A percentile compares a stretch with the other conserved stretches of the same genome.
phyloP scores from a whole-genome alignment of 2,329 filamentous ascomycete species.

The Bisporella sp. region DNA sequence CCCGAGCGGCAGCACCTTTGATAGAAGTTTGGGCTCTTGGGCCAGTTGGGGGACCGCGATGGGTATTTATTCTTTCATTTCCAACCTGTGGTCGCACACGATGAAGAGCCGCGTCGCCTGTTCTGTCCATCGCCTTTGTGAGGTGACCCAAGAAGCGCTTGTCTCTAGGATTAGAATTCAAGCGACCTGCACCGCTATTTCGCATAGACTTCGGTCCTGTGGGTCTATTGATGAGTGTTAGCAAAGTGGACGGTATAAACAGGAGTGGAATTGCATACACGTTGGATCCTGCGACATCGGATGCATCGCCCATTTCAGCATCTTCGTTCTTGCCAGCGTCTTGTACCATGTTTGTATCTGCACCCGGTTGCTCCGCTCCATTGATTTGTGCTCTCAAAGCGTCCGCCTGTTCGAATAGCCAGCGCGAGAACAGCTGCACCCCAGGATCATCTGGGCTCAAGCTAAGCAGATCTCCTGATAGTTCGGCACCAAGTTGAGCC shows the following conservation, averaged over 20 bases:
- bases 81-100: constrained; percentile 68
- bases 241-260: constrained; percentile 20
- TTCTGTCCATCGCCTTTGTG: constrained; percentile 74
- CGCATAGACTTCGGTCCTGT: constrained; percentile 96
- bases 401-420: constrained; percentile 88
- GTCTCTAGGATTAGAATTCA: constrained; percentile 63
- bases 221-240: constrained; percentile 54
- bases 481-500: constrained; percentile 79
- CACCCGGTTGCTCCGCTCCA: constrained; percentile 28
- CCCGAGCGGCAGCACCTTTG: constrained; percentile 27
- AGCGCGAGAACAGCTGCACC: constrained; percentile 76
- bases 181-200: constrained; percentile 44
- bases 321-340: constrained; percentile 51
- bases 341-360: constrained; percentile 41
- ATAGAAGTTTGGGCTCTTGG: constrained; percentile 46
- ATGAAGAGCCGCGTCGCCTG: constrained; percentile 68
- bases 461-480: constrained; percentile 79
- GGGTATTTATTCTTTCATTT: constrained; percentile 74
- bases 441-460: constrained; percentile 77
- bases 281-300: constrained; percentile 41
- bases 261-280: constrained; percentile 41
- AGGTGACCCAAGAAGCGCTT: constrained; percentile 83
- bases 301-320: constrained; percentile 62
- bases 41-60: constrained; percentile 67
- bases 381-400: constrained; percentile 57